Evolutionary conservation across 805 yeast genomes (phyloP), one percentile per base, ranked within the genome.

Genomic region (Wickerhamiella spandovensis): DNA sequence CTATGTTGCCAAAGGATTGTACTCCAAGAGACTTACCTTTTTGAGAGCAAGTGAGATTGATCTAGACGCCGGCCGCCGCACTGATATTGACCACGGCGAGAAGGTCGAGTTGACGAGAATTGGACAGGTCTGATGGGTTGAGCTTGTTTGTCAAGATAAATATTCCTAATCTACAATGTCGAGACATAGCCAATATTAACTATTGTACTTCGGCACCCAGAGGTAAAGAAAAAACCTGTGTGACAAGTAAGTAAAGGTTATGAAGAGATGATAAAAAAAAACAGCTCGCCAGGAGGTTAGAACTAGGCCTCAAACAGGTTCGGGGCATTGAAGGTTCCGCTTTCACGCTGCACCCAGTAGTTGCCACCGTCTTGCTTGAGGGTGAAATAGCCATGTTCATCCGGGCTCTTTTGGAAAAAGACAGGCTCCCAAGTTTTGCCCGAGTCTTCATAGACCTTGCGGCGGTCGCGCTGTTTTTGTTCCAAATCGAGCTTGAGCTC

Each of bases 331-430:
- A 58, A 50, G 20, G 56, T 7, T 58, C 57, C 24, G n/a, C 51
- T 32, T 58, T 72, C 75, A 60, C 97, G 78, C 59, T 85, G 76
- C 54, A 76, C 78, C 97, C 97, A 88, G 63, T 88, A 88, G 59
- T 60, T 66, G 8, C 59, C 67, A 1, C 70, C 71, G 0, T 95
- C 95, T 62, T 68, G 39, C 73, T 74, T 49, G 21, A 57, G 70
- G 15, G 62, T 66, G 12, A 53, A 60, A 28, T 48, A 46, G 13
- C 62, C 61, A 20, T 49, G 51, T 7, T 55, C 54, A 25, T 70
- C 70, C 17, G 68, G 71, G 5, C 65, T 68, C 52, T 73, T 71
- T 42, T 66, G 66, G 69, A 89, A 89, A 61, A 81, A 88, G 20
- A 65, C 63, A 0, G 96, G 94, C 32, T 60, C 61, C 62, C 81